phyloP scores from a whole-genome alignment of 345 rosid species.

The Durio zibethinus region DNA sequence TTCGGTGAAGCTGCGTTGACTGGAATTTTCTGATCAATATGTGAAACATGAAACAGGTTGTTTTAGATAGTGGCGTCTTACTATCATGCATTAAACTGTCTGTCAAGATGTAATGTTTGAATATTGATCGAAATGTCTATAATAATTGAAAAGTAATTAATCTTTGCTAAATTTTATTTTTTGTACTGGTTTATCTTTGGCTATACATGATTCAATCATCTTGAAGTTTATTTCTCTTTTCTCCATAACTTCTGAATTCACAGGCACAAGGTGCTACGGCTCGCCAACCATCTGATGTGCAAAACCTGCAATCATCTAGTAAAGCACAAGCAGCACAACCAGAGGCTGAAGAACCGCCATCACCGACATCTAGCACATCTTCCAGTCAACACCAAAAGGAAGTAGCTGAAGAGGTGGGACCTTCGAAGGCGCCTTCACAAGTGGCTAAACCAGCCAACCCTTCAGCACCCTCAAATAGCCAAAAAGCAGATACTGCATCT shows the following conservation, averaged over 20 bases:
- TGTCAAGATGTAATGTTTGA: neutral
- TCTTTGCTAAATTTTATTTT: neutral
- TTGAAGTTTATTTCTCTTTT: neutral
- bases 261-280: slow-evolving; percentile 7
- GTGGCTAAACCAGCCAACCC: slow-evolving; percentile 35
- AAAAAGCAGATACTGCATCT: slow-evolving; percentile 30
- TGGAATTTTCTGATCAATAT: neutral
- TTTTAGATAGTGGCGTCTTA: neutral
- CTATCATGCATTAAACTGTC: neutral
- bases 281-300: slow-evolving; percentile 10
- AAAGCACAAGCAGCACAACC: slow-evolving; percentile 28
- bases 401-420: slow-evolving; percentile 31
- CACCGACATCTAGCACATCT: slow-evolving; percentile 65
- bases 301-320: slow-evolving; percentile 39
- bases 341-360: slow-evolving; percentile 54
- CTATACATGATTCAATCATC: neutral
- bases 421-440: slow-evolving; percentile 36
- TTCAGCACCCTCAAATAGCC: slow-evolving; percentile 22
- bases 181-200: neutral
- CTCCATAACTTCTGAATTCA: neutral
- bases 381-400: slow-evolving; percentile 56
- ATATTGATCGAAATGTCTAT: neutral
- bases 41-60: neutral
- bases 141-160: neutral
- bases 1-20: neutral